These are phyloP conservation scores for Plectosphaerella sp. DNA, from an alignment of 2,329 filamentous ascomycete species.

Conservation along the genomic window DNA sequence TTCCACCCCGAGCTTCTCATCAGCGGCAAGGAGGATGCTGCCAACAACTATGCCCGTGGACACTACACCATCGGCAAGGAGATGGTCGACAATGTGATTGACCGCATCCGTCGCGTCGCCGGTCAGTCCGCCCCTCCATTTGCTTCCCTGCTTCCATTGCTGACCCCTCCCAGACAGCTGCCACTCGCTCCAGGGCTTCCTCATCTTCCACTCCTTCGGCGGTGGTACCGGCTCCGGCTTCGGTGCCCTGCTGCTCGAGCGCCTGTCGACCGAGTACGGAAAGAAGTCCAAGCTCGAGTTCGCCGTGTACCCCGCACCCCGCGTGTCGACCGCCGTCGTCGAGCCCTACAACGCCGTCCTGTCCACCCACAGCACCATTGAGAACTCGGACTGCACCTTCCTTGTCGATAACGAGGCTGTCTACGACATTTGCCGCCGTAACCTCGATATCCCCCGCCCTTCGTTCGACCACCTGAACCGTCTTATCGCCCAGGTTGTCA, in stretches of 20 bases:
- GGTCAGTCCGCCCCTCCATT: constrained; percentile 38
- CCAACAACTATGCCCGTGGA: constrained; percentile 73
- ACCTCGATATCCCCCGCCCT: constrained; percentile 64
- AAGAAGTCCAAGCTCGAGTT: constrained; percentile 78
- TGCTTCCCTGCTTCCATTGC: constrained; percentile 1
- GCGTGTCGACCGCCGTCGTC: constrained; percentile 65
- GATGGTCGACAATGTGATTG: constrained; percentile 67
- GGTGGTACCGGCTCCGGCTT: constrained; percentile 71
- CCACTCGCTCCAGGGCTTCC: constrained; percentile 67
- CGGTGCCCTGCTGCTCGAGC: constrained; percentile 67
- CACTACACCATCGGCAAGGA: constrained; percentile 76
- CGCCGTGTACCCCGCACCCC: constrained; percentile 66
- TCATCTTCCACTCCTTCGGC: constrained; percentile 72
- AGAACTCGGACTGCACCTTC: constrained; percentile 78
- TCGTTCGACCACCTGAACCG: constrained; percentile 70
- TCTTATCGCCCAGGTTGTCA: constrained; percentile 69
- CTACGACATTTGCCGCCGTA: constrained; percentile 71
- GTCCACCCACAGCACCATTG: constrained; percentile 70
- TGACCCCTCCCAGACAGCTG: constrained; percentile 56
- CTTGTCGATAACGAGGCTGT: constrained; percentile 72
- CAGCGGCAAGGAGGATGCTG: constrained; percentile 72
- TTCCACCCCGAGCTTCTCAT: constrained; percentile 71
- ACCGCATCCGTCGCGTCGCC: constrained; percentile 64
- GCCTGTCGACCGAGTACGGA: constrained; percentile 67
- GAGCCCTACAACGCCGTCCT: constrained; percentile 73